Base-by-base conservation (phyloP, 257 asterid species). In the Solanum rostratum region DNA sequence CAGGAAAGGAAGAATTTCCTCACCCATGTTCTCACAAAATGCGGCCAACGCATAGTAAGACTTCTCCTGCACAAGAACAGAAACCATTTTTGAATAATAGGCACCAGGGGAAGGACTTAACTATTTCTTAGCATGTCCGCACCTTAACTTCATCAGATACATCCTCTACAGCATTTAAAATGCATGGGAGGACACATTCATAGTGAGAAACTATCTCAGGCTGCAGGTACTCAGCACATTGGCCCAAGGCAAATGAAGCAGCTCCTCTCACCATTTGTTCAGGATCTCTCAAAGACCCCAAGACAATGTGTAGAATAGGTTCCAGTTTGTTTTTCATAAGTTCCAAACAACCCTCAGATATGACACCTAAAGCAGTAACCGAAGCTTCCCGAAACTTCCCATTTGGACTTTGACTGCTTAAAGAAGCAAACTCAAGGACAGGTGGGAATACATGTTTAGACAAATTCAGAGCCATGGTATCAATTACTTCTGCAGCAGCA, bases 201-300 rank as follows among this genome's bases (percentile, higher is more conserved):
- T 97, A 96, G 90, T 95, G 98, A 69, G 98, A 93, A 66, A 93
- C 89, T 85, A 97, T 94, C 87, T 97, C 99, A 55, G 99, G 99
- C 88, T 95, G 99, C 87, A 97, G 91, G 89, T 97, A 93, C 90
- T 95, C 99, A 50, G 98, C 97, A 86, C 94, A 97, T 83, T 97
- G 99, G 82, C 98, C 98, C 82, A 95, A 87, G 27, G 99, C 98
- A 89, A 97, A 97, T 33, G 98, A 92, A 13, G 99, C 98, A 85
- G 98, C 98, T 63, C 99, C 98, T n/a, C 99, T 94, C 49, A 97
- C 98, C 97, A 97, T 94, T 88, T 95, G 98, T 86, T 97, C 99
- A 69, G 99, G 97, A 90, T 97, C 99, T 87, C 98, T 91, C 63
- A 97, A 96, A 87, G 97, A 97, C 79, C 93, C 97, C 91, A 95